These are phyloP conservation scores for Boletus fagicola DNA, from an alignment of 768 basidiomycete genomes.

Conservation along the genomic window DNA sequence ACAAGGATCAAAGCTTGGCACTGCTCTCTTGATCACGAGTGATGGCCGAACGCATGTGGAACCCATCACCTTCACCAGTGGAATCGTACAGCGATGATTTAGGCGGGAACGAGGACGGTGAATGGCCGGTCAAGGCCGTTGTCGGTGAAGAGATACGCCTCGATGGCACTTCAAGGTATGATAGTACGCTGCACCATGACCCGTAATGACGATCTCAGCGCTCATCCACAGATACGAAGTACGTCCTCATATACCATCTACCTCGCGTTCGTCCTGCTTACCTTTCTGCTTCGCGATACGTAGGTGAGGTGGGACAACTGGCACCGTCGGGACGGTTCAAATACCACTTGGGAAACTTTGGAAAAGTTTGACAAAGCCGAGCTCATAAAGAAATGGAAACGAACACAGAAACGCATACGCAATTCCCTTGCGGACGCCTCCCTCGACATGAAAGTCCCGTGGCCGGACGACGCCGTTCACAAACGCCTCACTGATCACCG, in stretches of 20 bases:
- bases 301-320: conserved; percentile 56
- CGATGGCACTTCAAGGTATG: conserved; percentile 31
- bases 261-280: not conserved
- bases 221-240: conserved; percentile 32
- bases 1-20: not conserved
- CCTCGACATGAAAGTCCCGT: conserved; percentile 38
- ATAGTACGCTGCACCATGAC: not conserved
- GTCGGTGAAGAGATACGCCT: conserved; percentile 34
- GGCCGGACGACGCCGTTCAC: conserved; percentile 43
- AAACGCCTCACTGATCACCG: conserved; percentile 44
- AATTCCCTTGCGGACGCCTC: conserved; percentile 28
- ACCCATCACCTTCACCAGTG: conserved; percentile 29
- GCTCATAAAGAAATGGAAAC: conserved; percentile 36
- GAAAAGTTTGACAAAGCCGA: conserved; percentile 14
- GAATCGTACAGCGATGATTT: conserved; percentile 34
- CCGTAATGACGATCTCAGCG: conserved; percentile 1
- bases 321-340: conserved; percentile 50
- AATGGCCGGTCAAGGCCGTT: conserved; percentile 30
- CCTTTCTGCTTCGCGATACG: not conserved
- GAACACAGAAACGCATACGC: conserved; percentile 33
- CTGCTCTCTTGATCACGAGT: not conserved
- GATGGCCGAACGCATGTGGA: conserved; percentile 21
- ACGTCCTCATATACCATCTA: conserved; percentile 4
- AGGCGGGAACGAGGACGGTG: conserved; percentile 30
- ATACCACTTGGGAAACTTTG: conserved; percentile 50